Base-by-base conservation (phyloP, 352 stramenopile genomes). In the Pythium dissotocum region DNA sequence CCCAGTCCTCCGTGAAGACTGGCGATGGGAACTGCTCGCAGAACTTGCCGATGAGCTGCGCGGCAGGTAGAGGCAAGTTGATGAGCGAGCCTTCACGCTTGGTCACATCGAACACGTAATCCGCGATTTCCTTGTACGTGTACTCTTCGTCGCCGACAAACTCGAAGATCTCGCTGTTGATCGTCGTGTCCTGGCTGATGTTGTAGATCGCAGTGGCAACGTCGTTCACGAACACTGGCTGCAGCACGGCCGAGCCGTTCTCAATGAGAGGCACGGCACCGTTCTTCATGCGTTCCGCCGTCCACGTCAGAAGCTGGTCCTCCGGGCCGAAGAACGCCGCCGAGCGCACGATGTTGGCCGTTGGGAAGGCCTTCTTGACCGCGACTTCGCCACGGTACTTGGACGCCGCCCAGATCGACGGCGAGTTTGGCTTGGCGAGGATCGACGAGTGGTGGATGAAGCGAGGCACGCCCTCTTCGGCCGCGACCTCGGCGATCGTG, bases 91-190 rank as follows among this genome's bases (percentile, higher is more conserved):
- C 75, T 52, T 92, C 79, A 61, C 77, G 74, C 74, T 93, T 91
- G 58, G 86, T 97, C 61, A 85, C 77, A 62, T 99, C 94, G 65
- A 98, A 97, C 42, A 99, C 90, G 77, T 98, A 99, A 67, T 98
- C 92, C 18, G 89, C 96, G n/a, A 99, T 72, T 76, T 99, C 96
- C 70, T 97, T 97, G 78, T 98, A 94, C 59, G 96, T 96, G 74
- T 99, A 99, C 79, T 99, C 94, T 58, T 98, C 90, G 28, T 98
- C 93, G 36, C 97, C 97, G 59, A 97, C 97, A 67, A 98, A 91
- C 75, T 99, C 94, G 55, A 99, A 98, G 7, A 87, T 97, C 69
- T 97, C 85, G 59, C 96, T 95, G 56, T 97, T 86, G 72, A 98
- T 95, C 69, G 67, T 91, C 64, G 71, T 56, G 74, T 96, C 87